Evolutionary conservation across 306 rosid species (phyloP).

Genomic region (Gillenia trifoliata): DNA sequence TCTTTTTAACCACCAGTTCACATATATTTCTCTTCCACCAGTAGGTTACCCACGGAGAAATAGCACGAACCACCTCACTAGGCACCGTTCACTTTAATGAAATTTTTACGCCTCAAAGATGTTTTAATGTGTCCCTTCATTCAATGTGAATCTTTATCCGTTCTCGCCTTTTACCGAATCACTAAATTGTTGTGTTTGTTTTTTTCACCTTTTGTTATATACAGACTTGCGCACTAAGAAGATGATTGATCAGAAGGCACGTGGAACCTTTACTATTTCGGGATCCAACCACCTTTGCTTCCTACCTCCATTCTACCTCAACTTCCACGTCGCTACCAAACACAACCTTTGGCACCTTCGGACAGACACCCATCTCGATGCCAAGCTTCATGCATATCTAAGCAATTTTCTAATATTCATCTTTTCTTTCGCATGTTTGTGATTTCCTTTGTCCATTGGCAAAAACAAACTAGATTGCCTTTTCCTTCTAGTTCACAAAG

Average conservation of each 20-base stretch:
- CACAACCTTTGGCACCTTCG: neutral
- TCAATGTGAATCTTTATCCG: neutral
- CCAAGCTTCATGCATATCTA: neutral
- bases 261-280: neutral
- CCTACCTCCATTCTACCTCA: neutral
- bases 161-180: neutral
- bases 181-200: neutral
- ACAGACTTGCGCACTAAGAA: too few species aligned
- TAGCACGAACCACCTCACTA: too few species aligned
- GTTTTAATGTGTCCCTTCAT: neutral
- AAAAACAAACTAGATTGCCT: neutral
- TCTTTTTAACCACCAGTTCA: neutral
- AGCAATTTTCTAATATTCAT: neutral
- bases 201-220: neutral
- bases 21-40: neutral
- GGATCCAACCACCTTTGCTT: neutral
- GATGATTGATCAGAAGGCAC: neutral
- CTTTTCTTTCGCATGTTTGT: neutral
- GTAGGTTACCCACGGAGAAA: too few species aligned
- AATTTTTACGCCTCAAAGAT: neutral
- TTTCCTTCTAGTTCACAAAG: neutral
- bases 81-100: neutral
- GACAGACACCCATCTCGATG: neutral
- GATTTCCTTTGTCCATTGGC: neutral
- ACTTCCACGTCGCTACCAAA: neutral